phyloP scores from a whole-genome alignment of 352 stramenopile genomes.

The Pythium rishiriense region DNA sequence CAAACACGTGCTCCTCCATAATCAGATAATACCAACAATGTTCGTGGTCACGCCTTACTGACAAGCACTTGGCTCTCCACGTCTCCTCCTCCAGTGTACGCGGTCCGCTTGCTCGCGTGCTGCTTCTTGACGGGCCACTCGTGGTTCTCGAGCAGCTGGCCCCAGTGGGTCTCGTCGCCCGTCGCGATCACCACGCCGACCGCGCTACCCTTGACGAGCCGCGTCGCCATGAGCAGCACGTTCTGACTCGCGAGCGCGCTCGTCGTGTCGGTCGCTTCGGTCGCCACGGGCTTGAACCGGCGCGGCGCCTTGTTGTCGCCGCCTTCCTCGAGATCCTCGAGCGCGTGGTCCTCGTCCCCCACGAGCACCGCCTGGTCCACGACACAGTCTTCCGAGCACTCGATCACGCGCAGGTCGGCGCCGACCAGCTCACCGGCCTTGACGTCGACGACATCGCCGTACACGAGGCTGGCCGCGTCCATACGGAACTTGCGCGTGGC shows the following conservation, averaged over 20 bases:
- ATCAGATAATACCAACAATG: too few relatives aligned
- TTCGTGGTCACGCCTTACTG: slow-evolving; percentile 17
- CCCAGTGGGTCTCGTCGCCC: slow-evolving; percentile 73
- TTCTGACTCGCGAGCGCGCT: slow-evolving; percentile 51
- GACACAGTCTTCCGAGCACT: slow-evolving; percentile 76
- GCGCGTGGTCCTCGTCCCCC: slow-evolving; percentile 35
- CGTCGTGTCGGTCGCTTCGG: slow-evolving; percentile 21
- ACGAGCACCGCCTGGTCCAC: slow-evolving; percentile 62
- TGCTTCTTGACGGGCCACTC: slow-evolving; percentile 48
- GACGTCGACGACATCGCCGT: slow-evolving; percentile 92
- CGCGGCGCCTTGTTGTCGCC: slow-evolving; percentile 18
- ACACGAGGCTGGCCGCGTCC: slow-evolving; percentile 89
- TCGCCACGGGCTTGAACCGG: slow-evolving; percentile 38
- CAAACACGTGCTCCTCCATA: too few relatives aligned
- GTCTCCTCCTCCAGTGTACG: slow-evolving; percentile 2
- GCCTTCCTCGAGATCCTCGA: slow-evolving; percentile 23
- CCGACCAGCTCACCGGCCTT: slow-evolving; percentile 87
- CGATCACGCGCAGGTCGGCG: slow-evolving; percentile 84
- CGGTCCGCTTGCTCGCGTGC: neutral
- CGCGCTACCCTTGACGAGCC: slow-evolving; percentile 47
- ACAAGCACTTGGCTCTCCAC: slow-evolving; percentile 15
- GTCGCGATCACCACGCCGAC: slow-evolving; percentile 75
- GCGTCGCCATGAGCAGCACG: slow-evolving; percentile 71
- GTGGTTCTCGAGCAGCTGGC: slow-evolving; percentile 53
- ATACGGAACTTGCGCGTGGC: slow-evolving; percentile 78